Base-by-base conservation (phyloP, 2,329 filamentous ascomycete genomes). In the Dactylellina leptospora region DNA sequence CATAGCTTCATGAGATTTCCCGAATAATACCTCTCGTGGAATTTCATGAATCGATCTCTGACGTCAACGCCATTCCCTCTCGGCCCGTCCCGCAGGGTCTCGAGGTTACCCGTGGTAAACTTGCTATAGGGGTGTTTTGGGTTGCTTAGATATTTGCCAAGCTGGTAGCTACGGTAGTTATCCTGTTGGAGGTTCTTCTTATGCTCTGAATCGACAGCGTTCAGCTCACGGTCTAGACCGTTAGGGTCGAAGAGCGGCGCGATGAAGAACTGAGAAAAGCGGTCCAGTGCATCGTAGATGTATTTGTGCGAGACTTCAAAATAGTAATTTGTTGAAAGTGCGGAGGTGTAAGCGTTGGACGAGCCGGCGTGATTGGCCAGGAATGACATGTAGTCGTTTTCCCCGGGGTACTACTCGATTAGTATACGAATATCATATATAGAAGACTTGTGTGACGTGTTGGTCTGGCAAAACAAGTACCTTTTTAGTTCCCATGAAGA, bases 401-500 rank as follows among this genome's bases (percentile, higher is more conserved):
- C 93, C 79, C 89, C 86, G 0, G 95, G 95, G 78, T 95, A 99
- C 86, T 90, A 44, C 40, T 20, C 16, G 13, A 18, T 44, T 44
- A 16, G 18, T 4, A 18, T 16, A n/a, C n/a, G 9, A 44, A 16
- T 9, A 42, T 10, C 38, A n/a, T n/a, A n/a, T n/a, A n/a, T n/a
- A n/a, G n/a, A n/a, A n/a, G n/a, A n/a, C n/a, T n/a, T n/a, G n/a
- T n/a, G n/a, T n/a, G n/a, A n/a, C n/a, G n/a, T n/a, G n/a, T n/a
- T n/a, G n/a, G n/a, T n/a, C n/a, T n/a, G 10, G 16, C 50, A 20
- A 59, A 33, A 51, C 16, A 28, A 33, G 6, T 79, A 88, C 87
- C 84, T 97, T 99, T 80, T 96, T 90, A 5, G 95, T 99, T 53
- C 95, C 95, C 95, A 99, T 97, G 82, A 99, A 99, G 22, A 99